phyloP scores from a whole-genome alignment of 2,329 filamentous ascomycete species.

The Beauveria scarabaeidicola region DNA sequence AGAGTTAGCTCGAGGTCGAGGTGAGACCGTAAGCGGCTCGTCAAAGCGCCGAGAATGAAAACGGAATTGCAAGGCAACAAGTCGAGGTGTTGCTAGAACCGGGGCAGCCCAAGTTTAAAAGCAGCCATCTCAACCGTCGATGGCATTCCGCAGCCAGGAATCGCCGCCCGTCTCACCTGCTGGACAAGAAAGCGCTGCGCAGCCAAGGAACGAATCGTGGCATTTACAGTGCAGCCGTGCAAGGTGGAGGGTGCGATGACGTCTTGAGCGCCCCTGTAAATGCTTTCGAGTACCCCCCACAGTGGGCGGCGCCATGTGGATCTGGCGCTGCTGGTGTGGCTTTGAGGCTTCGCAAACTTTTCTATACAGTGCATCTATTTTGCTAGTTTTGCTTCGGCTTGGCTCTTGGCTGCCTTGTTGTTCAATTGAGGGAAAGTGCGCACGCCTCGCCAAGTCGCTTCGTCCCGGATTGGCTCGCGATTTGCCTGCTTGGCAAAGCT shows the following conservation, averaged over 20 bases:
- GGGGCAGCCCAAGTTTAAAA: constrained; percentile 5
- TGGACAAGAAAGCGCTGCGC: background rate
- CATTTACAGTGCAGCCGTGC: background rate
- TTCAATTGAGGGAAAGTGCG: background rate
- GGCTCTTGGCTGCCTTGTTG: background rate
- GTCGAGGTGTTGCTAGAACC: background rate
- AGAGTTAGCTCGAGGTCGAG: background rate
- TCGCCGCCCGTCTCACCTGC: constrained; percentile 1
- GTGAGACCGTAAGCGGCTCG: background rate
- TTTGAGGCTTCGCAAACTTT: background rate
- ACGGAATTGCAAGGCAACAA: constrained; percentile 6
- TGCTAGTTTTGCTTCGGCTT: background rate
- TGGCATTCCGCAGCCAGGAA: background rate
- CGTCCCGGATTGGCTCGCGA: constrained; percentile 1
- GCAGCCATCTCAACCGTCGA: background rate
- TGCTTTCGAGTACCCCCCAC: constrained; percentile 1
- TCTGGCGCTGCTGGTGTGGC: background rate
- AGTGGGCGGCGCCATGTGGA: constrained; percentile 10
- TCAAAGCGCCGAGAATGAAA: constrained; percentile 1
- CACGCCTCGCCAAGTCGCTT: constrained; percentile 8
- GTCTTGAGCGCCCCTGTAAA: constrained; percentile 9
- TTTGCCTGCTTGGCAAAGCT: background rate
- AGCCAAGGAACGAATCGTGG: background rate
- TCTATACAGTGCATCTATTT: constrained; percentile 8
- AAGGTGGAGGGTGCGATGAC: constrained; percentile 1